phyloP scores from a whole-genome alignment of 495 filamentous ascomycete species.

The Penicillium bialowiezense region DNA sequence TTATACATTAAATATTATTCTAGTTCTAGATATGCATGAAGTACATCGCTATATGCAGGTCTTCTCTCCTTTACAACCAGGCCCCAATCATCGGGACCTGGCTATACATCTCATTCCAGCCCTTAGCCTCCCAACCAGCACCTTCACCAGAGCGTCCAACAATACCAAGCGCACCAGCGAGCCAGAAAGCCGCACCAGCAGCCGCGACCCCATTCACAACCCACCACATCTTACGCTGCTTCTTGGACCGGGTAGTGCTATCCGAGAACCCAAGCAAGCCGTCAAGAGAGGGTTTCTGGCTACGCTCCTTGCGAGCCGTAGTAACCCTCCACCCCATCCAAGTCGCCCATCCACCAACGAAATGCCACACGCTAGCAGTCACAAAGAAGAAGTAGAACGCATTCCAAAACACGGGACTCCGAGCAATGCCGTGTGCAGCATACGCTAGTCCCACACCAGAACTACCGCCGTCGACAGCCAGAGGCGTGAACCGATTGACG shows the following conservation, averaged over 20 bases:
- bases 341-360: slow-evolving; percentile 76
- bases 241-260: slow-evolving; percentile 36
- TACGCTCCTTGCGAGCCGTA: slow-evolving; percentile 32
- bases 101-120: slow-evolving; percentile 70
- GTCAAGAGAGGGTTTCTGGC: slow-evolving; percentile 33
- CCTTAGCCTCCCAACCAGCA: slow-evolving; percentile 72
- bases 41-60: slow-evolving; percentile 8
- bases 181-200: slow-evolving; percentile 63
- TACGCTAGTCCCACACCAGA: slow-evolving; percentile 77
- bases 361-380: slow-evolving; percentile 68
- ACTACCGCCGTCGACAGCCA: slow-evolving; percentile 75
- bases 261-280: slow-evolving; percentile 36
- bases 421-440: slow-evolving; percentile 81
- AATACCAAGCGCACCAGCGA: slow-evolving; percentile 75
- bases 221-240: slow-evolving; percentile 63
- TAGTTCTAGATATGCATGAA: slow-evolving; percentile 7
- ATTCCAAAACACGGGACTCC: slow-evolving; percentile 61
- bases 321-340: slow-evolving; percentile 62
- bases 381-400: slow-evolving; percentile 66
- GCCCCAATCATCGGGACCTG: slow-evolving; percentile 49
- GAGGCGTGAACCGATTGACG: slow-evolving; percentile 68
- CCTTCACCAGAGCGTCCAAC: slow-evolving; percentile 69
- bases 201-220: slow-evolving; percentile 61
- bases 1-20: slow-evolving; percentile 10
- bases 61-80: slow-evolving; percentile 38